Conservation (phyloP, 148 eudicot genomes). For the Arbutus unedo region DNA sequence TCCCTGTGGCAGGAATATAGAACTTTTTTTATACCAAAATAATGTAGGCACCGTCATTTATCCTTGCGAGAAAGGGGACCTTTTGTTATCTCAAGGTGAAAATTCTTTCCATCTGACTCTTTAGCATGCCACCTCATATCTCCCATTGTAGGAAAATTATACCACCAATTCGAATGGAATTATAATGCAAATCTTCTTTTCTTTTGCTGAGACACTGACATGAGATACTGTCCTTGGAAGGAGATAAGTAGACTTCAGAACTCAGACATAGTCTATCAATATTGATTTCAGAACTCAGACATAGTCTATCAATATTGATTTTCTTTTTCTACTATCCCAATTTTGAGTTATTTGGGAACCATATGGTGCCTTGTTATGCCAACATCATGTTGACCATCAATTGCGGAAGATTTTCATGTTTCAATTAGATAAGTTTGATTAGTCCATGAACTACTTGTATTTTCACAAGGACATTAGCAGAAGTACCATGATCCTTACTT, state of each 20-base stretch:
- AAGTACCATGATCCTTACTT: neutral
- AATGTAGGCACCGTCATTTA: too few species aligned
- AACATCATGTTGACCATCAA: too few species aligned
- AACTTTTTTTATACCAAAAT: too few species aligned
- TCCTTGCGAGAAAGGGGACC: too few species aligned
- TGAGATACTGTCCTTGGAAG: neutral
- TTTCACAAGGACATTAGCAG: neutral
- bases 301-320: too few species aligned
- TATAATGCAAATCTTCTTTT: neutral
- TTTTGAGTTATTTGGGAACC: too few species aligned
- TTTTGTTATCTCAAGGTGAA: neutral
- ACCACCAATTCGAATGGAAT: neutral
- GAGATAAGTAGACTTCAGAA: neutral
- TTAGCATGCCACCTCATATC: neutral
- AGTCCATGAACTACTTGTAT: neutral
- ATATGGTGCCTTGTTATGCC: too few species aligned
- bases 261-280: too few species aligned
- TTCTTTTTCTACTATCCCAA: too few species aligned
- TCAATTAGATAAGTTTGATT: neutral
- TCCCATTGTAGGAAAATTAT: neutral
- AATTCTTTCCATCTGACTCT: neutral
- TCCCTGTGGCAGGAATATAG: too few species aligned
- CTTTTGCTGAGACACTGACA: neutral
- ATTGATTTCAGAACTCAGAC: too few species aligned
- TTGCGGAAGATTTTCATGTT: too few species aligned